phyloP scores from a whole-genome alignment of 2,329 filamentous ascomycete species.

The Aspergillus nomiae region DNA sequence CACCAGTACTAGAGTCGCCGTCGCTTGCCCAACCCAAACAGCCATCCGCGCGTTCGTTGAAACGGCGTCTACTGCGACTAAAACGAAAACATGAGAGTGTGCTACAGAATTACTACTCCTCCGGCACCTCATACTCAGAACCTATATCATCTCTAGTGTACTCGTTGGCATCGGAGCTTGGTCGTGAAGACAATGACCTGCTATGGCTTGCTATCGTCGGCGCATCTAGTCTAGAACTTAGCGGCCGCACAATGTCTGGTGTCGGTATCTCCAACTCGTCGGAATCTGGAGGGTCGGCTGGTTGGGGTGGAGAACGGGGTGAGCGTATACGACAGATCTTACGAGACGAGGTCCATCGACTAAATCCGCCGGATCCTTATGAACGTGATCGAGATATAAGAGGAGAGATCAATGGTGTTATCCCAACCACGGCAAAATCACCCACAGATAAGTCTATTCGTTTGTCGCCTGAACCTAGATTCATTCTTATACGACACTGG shows the following conservation, averaged over 20 bases:
- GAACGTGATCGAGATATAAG: conserved; percentile 62
- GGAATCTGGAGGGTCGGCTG: conserved; percentile 58
- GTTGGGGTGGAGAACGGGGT: conserved; percentile 80
- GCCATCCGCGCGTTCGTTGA: conserved; percentile 71
- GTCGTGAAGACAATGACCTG: conserved; percentile 93
- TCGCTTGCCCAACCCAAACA: conserved; percentile 52
- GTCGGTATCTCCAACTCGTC: conserved; percentile 65
- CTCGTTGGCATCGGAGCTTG: conserved; percentile 89
- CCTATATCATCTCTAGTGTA: conserved; percentile 94
- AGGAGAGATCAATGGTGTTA: conserved; percentile 74
- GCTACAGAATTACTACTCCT: conserved; percentile 79
- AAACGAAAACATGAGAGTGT: conserved; percentile 75
- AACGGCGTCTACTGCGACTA: conserved; percentile 72
- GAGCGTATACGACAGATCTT: conserved; percentile 82
- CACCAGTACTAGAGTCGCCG: conserved; percentile 43
- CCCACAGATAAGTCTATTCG: conserved; percentile 91
- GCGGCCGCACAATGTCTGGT: conserved; percentile 80
- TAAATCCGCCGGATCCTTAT: conserved; percentile 74
- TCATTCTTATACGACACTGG: conserved; percentile 93
- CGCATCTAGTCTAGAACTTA: conserved; percentile 89
- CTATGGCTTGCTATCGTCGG: conserved; percentile 95
- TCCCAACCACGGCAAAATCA: conserved; percentile 83
- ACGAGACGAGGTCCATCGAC: conserved; percentile 87
- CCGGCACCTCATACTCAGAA: conserved; percentile 89
- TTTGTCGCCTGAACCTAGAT: conserved; percentile 88